Percentiles rank a stretch among this genome's conserved stretches.
phyloP scores from a whole-genome alignment of 106 monocot genomes.

The Alisma plantagoaquatica region DNA sequence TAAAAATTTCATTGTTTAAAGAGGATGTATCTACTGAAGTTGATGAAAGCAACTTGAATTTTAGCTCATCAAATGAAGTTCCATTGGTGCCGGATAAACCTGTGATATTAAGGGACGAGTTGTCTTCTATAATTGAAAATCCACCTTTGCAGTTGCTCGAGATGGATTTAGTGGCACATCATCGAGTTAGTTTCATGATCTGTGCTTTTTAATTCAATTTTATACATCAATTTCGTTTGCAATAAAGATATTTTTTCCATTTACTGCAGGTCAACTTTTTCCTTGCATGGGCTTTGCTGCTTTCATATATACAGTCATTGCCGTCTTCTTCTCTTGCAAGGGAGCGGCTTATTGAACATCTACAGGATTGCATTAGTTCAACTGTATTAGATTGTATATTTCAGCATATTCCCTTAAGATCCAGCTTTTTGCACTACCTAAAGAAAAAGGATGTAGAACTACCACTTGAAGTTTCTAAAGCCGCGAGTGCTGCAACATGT shows the following conservation, averaged over 20 bases:
- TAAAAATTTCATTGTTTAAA: constrained; percentile 45
- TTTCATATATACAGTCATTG: constrained; percentile 55
- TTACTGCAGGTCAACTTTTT: constrained; percentile 62
- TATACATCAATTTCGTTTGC: neutral
- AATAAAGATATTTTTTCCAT: too few species aligned
- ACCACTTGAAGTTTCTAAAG: constrained; percentile 42
- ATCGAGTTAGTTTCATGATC: constrained; percentile 40
- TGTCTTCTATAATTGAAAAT: constrained; percentile 53
- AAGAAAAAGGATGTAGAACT: constrained; percentile 78
- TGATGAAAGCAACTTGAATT: constrained; percentile 1
- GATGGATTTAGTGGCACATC: constrained; percentile 40
- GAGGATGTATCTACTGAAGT: constrained; percentile 22
- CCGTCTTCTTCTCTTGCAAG: constrained; percentile 56
- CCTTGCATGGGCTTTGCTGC: constrained; percentile 78
- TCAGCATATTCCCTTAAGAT: constrained; percentile 81
- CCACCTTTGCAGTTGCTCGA: constrained; percentile 41
- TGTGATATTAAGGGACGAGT: constrained; percentile 60
- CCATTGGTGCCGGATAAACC: constrained; percentile 17
- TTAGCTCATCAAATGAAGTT: neutral
- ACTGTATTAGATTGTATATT: constrained; percentile 66
- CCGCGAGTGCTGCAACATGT: constrained; percentile 67
- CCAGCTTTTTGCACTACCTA: constrained; percentile 13
- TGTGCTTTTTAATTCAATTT: neutral
- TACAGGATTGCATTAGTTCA: constrained; percentile 74
- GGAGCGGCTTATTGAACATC: constrained; percentile 46